These are phyloP conservation scores for Podaxis mareebaensis DNA, from an alignment of 768 basidiomycete genomes.

Conservation along the genomic window DNA sequence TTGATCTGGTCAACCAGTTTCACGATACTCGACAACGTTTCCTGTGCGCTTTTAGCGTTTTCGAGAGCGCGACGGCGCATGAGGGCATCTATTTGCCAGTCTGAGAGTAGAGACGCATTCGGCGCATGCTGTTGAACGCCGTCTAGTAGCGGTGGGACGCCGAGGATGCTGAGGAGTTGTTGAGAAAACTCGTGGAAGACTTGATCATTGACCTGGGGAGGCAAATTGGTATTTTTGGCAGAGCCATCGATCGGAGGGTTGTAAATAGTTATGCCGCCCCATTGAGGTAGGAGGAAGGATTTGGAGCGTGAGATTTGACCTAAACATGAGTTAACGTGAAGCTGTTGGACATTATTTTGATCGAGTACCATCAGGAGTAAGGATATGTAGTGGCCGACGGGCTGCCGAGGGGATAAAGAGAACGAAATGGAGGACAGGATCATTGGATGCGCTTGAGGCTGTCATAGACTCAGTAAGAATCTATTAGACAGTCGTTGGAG, in stretches of 20 bases:
- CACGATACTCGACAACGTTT: conserved; percentile 80
- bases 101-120: conserved; percentile 40
- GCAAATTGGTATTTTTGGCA: conserved; percentile 34
- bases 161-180: conserved; percentile 82
- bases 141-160: conserved; percentile 63
- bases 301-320: conserved; percentile 49
- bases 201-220: conserved; percentile 43
- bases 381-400: conserved; percentile 71
- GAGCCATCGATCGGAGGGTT: conserved; percentile 50
- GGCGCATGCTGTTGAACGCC: conserved; percentile 34
- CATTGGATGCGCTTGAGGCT: conserved; percentile 93
- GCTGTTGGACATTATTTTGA: neutral
- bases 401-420: conserved; percentile 77
- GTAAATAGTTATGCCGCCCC: conserved; percentile 84
- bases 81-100: conserved; percentile 84
- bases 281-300: conserved; percentile 91
- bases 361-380: conserved; percentile 50
- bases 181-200: conserved; percentile 65
- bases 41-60: conserved; percentile 65
- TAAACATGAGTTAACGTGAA: conserved; percentile 26
- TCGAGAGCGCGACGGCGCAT: conserved; percentile 69
- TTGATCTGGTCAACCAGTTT: conserved; percentile 83
- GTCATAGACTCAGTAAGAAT: neutral
- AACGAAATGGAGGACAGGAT: conserved; percentile 92
- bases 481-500: neutral